Conservation (phyloP, 192 early-diverging fungal species). For the Anaeromyces robustus region DNA sequence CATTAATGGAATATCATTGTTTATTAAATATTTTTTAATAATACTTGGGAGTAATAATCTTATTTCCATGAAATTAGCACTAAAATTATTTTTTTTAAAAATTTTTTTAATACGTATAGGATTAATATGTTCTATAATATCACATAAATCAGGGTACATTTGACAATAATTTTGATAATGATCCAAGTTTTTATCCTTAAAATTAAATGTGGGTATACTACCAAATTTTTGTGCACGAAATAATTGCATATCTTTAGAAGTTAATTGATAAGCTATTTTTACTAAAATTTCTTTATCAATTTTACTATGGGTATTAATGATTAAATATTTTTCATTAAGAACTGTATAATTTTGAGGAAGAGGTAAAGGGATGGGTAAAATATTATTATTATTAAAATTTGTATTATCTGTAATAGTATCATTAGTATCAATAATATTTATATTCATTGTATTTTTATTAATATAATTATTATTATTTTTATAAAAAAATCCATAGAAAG, state of each 20-base stretch:
- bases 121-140: not conserved
- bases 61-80: not conserved
- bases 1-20: not conserved
- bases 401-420: too few species aligned
- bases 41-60: not conserved
- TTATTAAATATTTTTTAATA: not conserved
- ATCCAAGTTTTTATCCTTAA: not conserved
- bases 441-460: too few species aligned
- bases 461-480: too few species aligned
- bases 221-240: not conserved
- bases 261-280: not conserved
- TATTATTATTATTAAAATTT: too few species aligned
- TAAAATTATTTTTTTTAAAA: not conserved
- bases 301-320: not conserved
- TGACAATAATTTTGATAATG: not conserved
- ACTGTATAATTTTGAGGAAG: not conserved
- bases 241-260: not conserved
- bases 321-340: not conserved
- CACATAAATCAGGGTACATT: not conserved
- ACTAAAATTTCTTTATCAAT: not conserved
- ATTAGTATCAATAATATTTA: too few species aligned
- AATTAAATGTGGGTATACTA: not conserved
- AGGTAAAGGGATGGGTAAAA: not conserved
- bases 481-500: too few species aligned
- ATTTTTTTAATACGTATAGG: not conserved